Evolutionary conservation across 1,284 basidiomycete genomes (phyloP).

Genomic region (Moesziomyces antarcticus): DNA sequence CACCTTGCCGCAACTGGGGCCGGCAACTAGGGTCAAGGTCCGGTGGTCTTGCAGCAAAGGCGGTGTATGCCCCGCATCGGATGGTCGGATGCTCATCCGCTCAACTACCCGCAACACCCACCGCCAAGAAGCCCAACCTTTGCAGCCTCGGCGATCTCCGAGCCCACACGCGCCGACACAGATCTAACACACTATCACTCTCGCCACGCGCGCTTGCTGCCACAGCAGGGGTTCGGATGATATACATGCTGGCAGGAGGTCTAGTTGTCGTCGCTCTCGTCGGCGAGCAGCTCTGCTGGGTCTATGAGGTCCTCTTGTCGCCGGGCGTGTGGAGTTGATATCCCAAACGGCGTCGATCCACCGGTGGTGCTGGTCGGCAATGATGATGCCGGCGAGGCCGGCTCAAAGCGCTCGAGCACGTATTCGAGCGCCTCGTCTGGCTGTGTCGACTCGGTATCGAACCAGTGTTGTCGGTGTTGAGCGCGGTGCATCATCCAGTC

Average conservation of each 20-base stretch:
- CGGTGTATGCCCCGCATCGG: no score
- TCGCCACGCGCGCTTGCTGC: no score
- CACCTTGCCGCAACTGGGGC: no score
- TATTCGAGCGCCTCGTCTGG: conserved; percentile 2
- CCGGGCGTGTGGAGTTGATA: background rate
- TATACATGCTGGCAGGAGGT: no score
- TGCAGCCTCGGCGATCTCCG: conserved; percentile 3
- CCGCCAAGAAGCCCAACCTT: no score
- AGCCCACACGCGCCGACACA: background rate
- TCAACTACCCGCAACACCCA: no score
- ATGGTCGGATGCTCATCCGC: no score
- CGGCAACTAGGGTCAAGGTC: no score
- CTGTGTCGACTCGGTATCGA: background rate
- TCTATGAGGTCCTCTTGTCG: conserved; percentile 12
- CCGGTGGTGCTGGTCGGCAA: conserved; percentile 6
- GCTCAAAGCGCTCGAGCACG: conserved; percentile 12
- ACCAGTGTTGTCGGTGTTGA: conserved; percentile 17
- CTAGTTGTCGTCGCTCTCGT: conserved; percentile 9
- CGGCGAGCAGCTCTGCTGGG: conserved; percentile 24
- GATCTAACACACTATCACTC: background rate
- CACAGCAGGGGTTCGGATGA: no score
- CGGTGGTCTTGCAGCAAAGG: no score
- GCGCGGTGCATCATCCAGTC: conserved; percentile 41
- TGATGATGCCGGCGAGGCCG: conserved; percentile 2
- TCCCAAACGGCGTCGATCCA: background rate